These are phyloP conservation scores for Puccinia novopanici DNA, from an alignment of 1,284 basidiomycete species.

Conservation along the genomic window DNA sequence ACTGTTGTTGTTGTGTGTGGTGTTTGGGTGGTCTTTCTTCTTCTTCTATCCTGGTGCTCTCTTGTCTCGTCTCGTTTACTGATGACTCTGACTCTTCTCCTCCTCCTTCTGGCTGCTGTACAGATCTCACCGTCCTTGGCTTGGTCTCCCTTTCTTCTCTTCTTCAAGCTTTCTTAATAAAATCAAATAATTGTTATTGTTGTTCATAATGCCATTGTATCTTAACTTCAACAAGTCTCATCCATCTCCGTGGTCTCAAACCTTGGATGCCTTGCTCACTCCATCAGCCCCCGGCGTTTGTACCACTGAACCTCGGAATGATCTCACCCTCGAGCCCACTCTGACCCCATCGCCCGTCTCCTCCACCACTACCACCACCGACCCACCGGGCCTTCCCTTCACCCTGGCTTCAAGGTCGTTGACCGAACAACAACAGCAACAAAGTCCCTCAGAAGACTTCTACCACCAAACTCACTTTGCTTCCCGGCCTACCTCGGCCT, in stretches of 20 bases:
- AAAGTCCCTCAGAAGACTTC: conserved; percentile 16
- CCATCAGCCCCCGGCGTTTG: neutral
- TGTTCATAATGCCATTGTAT: conserved; percentile 16
- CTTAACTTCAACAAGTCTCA: conserved; percentile 29
- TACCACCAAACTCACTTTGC: neutral
- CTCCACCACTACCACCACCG: conserved; percentile 25
- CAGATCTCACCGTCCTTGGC: neutral
- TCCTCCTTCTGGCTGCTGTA: neutral
- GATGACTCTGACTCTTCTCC: neutral
- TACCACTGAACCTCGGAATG: neutral
- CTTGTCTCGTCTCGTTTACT: neutral
- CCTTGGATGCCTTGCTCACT: conserved; percentile 4
- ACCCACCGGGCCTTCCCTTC: neutral
- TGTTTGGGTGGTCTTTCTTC: neutral
- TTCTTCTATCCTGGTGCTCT: neutral
- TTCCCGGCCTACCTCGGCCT: neutral
- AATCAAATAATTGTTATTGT: neutral
- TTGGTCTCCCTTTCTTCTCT: conserved; percentile 6
- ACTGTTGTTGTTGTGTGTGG: neutral
- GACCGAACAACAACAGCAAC: neutral
- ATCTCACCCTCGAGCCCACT: conserved; percentile 14
- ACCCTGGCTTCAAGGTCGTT: conserved; percentile 1
- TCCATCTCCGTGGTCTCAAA: conserved; percentile 24
- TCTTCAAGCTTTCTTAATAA: neutral
- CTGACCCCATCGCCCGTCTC: conserved; percentile 31